Percentiles rank a stretch among this genome's conserved stretches.
Conservation (phyloP, 768 basidiomycete species). For the Pilatotrama ljubarskyi region DNA sequence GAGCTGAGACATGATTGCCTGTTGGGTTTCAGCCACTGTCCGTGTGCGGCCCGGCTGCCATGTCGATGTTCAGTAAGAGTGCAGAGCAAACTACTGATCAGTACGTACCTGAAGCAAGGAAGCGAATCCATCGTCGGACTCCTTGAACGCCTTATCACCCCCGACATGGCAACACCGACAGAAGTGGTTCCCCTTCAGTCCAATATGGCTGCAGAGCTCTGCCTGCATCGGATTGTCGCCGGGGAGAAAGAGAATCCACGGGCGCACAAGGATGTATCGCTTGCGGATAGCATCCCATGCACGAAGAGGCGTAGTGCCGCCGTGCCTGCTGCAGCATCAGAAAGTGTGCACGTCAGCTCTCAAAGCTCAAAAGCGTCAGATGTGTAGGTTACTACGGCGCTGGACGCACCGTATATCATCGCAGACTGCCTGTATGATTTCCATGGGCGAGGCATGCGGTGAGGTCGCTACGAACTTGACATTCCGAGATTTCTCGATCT, state of each 20-base stretch:
- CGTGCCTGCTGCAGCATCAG: neutral
- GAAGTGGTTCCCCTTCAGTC: slow-evolving; percentile 34
- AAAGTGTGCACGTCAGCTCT: too few species aligned
- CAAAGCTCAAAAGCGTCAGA: too few species aligned
- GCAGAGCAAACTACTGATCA: too few species aligned
- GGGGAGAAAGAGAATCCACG: slow-evolving; percentile 25
- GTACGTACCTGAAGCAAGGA: slow-evolving; percentile 26
- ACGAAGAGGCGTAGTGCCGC: slow-evolving; percentile 20
- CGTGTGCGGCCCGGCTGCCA: slow-evolving; percentile 13
- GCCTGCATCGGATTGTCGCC: slow-evolving; percentile 42
- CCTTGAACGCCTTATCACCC: slow-evolving; percentile 27
- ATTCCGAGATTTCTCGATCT: slow-evolving; percentile 35
- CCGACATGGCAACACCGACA: slow-evolving; percentile 37
- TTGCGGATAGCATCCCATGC: slow-evolving; percentile 27
- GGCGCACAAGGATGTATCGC: slow-evolving; percentile 29
- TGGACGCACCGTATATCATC: slow-evolving; percentile 29
- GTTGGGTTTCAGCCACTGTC: slow-evolving; percentile 1
- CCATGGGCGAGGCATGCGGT: slow-evolving; percentile 37
- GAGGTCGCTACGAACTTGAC: slow-evolving; percentile 34
- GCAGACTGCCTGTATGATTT: slow-evolving; percentile 34
- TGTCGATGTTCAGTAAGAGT: neutral
- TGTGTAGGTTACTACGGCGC: too few species aligned
- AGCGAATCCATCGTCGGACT: slow-evolving; percentile 27
- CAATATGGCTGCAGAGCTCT: slow-evolving; percentile 36
- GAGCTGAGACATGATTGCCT: slow-evolving; percentile 10